Evolutionary conservation across 2,329 filamentous ascomycete species (phyloP).

Genomic region (Xylariaceae sp.): DNA sequence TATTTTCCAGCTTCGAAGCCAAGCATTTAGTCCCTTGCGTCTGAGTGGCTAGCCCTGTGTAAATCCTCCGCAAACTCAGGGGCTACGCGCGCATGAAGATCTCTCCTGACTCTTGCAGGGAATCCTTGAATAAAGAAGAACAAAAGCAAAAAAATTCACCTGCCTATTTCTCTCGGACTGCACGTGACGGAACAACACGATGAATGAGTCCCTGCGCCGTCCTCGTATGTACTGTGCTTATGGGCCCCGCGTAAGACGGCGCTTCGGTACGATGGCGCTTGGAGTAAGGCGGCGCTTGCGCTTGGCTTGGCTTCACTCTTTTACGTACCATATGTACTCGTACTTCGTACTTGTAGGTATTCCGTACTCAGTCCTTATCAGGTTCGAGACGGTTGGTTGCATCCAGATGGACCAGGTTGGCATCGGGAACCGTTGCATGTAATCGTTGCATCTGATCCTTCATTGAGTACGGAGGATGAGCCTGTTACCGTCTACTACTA

Average conservation of each 20-base stretch:
- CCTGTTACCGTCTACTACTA: too few relatives aligned
- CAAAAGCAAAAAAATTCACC: neutral
- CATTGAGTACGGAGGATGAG: too few relatives aligned
- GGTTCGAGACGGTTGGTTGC: too few relatives aligned
- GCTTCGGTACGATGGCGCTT: neutral
- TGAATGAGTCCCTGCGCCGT: neutral
- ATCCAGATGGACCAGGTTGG: too few relatives aligned
- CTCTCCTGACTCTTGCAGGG: conserved; percentile 2
- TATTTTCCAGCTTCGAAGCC: neutral
- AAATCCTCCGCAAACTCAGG: conserved; percentile 1
- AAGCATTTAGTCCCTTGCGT: neutral
- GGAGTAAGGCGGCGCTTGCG: neutral
- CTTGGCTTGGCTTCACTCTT: neutral
- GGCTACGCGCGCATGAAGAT: neutral
- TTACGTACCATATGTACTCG: too few relatives aligned
- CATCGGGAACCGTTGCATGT: too few relatives aligned
- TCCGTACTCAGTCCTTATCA: too few relatives aligned
- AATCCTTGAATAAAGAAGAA: neutral
- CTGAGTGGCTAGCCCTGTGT: conserved; percentile 10
- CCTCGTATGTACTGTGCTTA: neutral
- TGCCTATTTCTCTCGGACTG: neutral
- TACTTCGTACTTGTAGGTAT: too few relatives aligned
- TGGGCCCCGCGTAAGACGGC: conserved; percentile 1
- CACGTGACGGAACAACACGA: conserved; percentile 5
- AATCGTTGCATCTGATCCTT: too few relatives aligned